Conservation (phyloP, 73 alveolate species). For the Diophrys appendiculata region DNA sequence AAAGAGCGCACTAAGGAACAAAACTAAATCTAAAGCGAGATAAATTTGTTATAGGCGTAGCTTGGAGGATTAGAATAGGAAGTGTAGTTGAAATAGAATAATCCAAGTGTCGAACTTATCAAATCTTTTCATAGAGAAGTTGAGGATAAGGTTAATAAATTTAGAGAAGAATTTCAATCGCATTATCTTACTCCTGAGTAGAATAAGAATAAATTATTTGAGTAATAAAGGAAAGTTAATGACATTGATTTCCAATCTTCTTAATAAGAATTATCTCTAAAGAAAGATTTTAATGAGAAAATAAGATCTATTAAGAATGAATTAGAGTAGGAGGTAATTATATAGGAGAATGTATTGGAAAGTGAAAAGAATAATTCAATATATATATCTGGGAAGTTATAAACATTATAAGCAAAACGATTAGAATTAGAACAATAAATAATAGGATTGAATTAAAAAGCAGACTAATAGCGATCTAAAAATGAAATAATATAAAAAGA, state of each 20-base stretch:
- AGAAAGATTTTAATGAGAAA: constrained; percentile 41
- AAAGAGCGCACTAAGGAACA: constrained; percentile 33
- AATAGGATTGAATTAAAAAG: constrained; percentile 5
- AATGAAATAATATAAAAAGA: constrained; percentile 8
- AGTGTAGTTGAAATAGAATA: constrained; percentile 33
- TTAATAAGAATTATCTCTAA: constrained; percentile 30
- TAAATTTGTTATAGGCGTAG: constrained; percentile 31
- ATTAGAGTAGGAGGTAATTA: constrained; percentile 1
- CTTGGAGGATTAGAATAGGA: constrained; percentile 32
- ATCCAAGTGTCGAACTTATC: constrained; percentile 27
- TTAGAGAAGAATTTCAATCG: constrained; percentile 3
- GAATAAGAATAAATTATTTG: constrained; percentile 20
- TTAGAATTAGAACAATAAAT: constrained; percentile 11
- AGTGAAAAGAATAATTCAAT: neutral
- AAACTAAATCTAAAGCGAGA: constrained; percentile 7
- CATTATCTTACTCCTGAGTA: constrained; percentile 18
- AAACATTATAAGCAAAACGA: neutral
- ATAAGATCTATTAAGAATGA: constrained; percentile 12
- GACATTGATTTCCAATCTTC: constrained; percentile 54
- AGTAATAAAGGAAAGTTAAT: constrained; percentile 38
- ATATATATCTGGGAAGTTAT: neutral
- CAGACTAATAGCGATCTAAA: constrained; percentile 11
- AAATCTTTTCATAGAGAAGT: constrained; percentile 35
- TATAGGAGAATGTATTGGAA: constrained; percentile 12
- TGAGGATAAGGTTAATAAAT: constrained; percentile 23